Percentiles rank a stretch among this genome's conserved stretches.
These are phyloP conservation scores for Colletotrichum sp. DNA, from an alignment of 2,329 filamentous ascomycete genomes.

Conservation along the genomic window DNA sequence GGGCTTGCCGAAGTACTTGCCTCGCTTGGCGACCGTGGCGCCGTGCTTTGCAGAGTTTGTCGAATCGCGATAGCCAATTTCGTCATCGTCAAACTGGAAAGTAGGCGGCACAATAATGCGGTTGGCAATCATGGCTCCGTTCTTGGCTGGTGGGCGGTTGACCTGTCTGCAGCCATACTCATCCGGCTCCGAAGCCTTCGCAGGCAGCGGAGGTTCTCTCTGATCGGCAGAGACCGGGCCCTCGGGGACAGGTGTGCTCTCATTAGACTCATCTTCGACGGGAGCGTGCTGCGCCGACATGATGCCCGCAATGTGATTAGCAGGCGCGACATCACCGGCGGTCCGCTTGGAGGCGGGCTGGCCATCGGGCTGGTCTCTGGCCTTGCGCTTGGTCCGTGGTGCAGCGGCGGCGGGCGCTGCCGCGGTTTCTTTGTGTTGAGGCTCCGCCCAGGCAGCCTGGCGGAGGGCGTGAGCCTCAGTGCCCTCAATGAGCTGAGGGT, in stretches of 20 bases:
- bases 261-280: slow-evolving; percentile 31
- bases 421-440: not conserved
- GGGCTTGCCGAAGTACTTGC: slow-evolving; percentile 58
- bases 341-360: slow-evolving; percentile 55
- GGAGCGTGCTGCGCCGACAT: slow-evolving; percentile 35
- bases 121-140: slow-evolving; percentile 47
- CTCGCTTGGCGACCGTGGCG: slow-evolving; percentile 56
- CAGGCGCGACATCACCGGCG: slow-evolving; percentile 31
- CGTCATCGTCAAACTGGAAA: slow-evolving; percentile 54
- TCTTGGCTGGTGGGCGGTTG: slow-evolving; percentile 43
- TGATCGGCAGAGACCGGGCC: slow-evolving; percentile 31
- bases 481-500: slow-evolving; percentile 46
- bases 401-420: slow-evolving; percentile 3
- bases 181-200: slow-evolving; percentile 49
- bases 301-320: slow-evolving; percentile 27
- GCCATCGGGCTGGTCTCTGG: slow-evolving; percentile 53
- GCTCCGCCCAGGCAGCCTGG: slow-evolving; percentile 20
- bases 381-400: slow-evolving; percentile 50
- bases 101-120: slow-evolving; percentile 57
- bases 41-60: slow-evolving; percentile 60
- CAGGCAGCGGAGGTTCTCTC: slow-evolving; percentile 30
- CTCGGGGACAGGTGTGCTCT: slow-evolving; percentile 25
- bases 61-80: slow-evolving; percentile 66
- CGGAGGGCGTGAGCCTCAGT: slow-evolving; percentile 32
- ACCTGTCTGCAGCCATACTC: slow-evolving; percentile 57